Evolutionary conservation across 2,329 filamentous ascomycete species (phyloP).

Genomic region (Hymenoscyphus salicellus): DNA sequence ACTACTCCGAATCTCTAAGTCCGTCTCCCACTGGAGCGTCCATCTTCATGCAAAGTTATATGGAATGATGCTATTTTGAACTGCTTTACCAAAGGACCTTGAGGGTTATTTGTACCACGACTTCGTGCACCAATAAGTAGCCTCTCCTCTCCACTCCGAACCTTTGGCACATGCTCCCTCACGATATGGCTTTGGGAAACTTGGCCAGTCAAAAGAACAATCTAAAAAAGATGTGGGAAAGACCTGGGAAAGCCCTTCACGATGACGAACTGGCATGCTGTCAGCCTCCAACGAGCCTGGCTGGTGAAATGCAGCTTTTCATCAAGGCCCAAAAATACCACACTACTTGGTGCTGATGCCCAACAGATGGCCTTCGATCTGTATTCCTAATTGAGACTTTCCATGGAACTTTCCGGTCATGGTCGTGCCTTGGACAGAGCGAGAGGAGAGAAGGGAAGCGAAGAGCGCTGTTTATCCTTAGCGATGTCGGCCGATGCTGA

Average conservation of each 20-base stretch:
- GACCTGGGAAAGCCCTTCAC: neutral
- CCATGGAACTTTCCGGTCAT: slow-evolving; percentile 1
- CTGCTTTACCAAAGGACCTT: neutral
- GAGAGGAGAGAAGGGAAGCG: neutral
- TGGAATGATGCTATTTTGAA: neutral
- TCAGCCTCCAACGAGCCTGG: neutral
- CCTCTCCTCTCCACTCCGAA: neutral
- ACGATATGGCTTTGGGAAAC: neutral
- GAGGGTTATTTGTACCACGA: neutral
- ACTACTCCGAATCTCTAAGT: neutral
- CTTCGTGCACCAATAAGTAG: neutral
- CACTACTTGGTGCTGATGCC: neutral
- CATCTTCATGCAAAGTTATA: neutral
- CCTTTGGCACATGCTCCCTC: neutral
- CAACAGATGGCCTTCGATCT: neutral
- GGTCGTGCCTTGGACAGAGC: neutral
- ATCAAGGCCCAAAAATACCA: neutral
- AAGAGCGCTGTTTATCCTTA: neutral
- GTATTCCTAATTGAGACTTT: neutral
- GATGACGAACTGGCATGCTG: neutral
- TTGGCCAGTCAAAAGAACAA: neutral
- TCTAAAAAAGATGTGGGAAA: neutral
- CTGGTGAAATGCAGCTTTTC: neutral
- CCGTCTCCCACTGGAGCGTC: neutral
- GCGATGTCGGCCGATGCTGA: slow-evolving; percentile 1